A percentile compares a stretch with the other conserved stretches of the same genome.
Conservation (phyloP, 352 stramenopile species). For the Globisporangium emineosum region DNA sequence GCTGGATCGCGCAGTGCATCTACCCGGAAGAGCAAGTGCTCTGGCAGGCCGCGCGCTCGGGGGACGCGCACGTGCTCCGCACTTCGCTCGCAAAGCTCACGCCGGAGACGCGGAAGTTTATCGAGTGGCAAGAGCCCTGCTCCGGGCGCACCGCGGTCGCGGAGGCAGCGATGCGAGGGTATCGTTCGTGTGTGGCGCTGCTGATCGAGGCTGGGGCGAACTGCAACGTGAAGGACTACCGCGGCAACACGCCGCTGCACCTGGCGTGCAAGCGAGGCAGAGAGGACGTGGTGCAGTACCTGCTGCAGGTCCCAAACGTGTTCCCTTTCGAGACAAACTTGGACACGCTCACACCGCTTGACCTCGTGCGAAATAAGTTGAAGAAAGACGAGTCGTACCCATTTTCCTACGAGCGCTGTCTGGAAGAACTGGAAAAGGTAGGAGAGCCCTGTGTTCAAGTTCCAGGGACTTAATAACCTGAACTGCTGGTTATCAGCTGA, state of each 20-base stretch:
- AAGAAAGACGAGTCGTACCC: slow-evolving; percentile 24
- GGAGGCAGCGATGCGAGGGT: slow-evolving; percentile 35
- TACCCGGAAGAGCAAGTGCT: slow-evolving; percentile 55
- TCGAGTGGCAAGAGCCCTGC: slow-evolving; percentile 61
- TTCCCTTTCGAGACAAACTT: slow-evolving; percentile 48
- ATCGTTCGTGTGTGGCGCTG: slow-evolving; percentile 41
- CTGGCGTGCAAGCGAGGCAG: slow-evolving; percentile 46
- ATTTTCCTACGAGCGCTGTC: slow-evolving; percentile 33
- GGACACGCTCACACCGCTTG: slow-evolving; percentile 42
- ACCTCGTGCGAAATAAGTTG: slow-evolving; percentile 36
- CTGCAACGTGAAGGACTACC: slow-evolving; percentile 45
- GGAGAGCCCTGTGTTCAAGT: neutral
- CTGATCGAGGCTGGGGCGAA: slow-evolving; percentile 45
- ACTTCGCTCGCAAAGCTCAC: slow-evolving; percentile 34
- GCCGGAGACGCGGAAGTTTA: slow-evolving; percentile 30
- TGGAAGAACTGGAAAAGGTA: slow-evolving; percentile 63
- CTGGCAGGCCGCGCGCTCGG: slow-evolving; percentile 44
- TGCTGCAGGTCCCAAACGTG: slow-evolving; percentile 35
- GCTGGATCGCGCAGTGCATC: slow-evolving; percentile 52
- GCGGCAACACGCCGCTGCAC: slow-evolving; percentile 54
- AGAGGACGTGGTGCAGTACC: slow-evolving; percentile 36
- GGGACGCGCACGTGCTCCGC: slow-evolving; percentile 35
- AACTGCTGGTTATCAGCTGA: neutral
- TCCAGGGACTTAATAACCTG: too few relatives aligned
- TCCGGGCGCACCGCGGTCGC: slow-evolving; percentile 42